Conservation (phyloP, 768 basidiomycete genomes). For the Rhizopogon roseolus region DNA sequence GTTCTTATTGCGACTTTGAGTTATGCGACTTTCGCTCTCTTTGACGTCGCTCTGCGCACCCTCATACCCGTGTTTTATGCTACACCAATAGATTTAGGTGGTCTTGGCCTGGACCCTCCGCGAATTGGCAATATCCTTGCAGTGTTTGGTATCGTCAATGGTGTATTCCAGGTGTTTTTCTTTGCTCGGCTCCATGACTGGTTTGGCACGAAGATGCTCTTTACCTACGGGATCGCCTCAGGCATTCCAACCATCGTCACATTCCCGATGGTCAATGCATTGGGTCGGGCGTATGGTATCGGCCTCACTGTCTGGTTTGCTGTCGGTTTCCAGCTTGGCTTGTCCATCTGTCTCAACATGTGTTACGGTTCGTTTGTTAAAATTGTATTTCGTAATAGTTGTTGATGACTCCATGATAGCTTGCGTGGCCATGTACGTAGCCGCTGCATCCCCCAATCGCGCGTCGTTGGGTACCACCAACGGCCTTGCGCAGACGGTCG, state of each 20-base stretch:
- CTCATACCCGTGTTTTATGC: conserved; percentile 18
- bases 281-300: conserved; percentile 35
- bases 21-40: conserved; percentile 53
- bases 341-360: conserved; percentile 29
- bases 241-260: conserved; percentile 41
- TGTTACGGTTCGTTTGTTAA: conserved; percentile 27
- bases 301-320: conserved; percentile 38
- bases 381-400: not conserved
- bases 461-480: conserved; percentile 65
- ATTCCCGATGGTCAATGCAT: conserved; percentile 39
- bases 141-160: conserved; percentile 15
- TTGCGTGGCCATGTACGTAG: conserved; percentile 66
- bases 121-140: conserved; percentile 16
- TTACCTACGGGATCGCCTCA: conserved; percentile 33
- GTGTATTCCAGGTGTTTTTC: conserved; percentile 54
- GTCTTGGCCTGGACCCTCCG: conserved; percentile 8
- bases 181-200: conserved; percentile 51
- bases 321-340: conserved; percentile 39
- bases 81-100: conserved; percentile 11
- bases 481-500: conserved; percentile 36
- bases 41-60: conserved; percentile 58
- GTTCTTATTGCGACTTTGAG: conserved; percentile 52
- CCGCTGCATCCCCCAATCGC: conserved; percentile 59
- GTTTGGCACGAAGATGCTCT: conserved; percentile 53
- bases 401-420: conserved; percentile 31